Evolutionary conservation across 1,139 yeast species (phyloP), one percentile per base, ranked within the genome.

Genomic region (Kodamaea fungicola): DNA sequence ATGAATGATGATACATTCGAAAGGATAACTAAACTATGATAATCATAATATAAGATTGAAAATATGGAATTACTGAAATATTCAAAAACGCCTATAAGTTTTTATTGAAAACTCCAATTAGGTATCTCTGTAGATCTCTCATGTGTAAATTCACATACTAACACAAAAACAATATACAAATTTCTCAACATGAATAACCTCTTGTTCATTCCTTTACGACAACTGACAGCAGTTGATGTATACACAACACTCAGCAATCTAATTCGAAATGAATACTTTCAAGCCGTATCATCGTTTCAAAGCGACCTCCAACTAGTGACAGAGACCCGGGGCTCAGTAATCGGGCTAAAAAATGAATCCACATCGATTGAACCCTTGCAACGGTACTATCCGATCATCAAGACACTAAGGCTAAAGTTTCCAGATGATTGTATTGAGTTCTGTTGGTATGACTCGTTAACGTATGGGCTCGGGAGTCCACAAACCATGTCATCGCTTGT

Each of bases 401-500:
- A 50, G 6, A 51, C 52, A n/a, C 32, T 74, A 2, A 51, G 51
- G 13, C 42, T 46, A 32, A 73, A 69, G 46, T 71, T 76, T 37
- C 71, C 76, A 1, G 61, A 62, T 32, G 73, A 71, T 33, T 49
- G 57, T 5, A 45, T 77, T 4, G 76, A 71, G 32, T 83, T 86
- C 50, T 68, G 77, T 1, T 89, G 96, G 97, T 76, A 65, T 50
- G 80, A 82, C 22, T 78, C 89, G 0, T 57, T 85, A 12, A 80
- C 85, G 0, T 73, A 73, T 43, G 68, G 76, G 9, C 70, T 73
- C 8, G 60, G 65, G 7, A 76, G 76, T 2, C 76, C 76, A 2
- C 67, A 69, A 22, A 64, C 54, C 39, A 50, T 64, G 27, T 56
- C 62, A 26, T 76, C 86, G 1, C 52, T 82, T 6, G 48, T 56